phyloP scores from a whole-genome alignment of 352 stramenopile genomes.

The Phytophthora uliginosa region DNA sequence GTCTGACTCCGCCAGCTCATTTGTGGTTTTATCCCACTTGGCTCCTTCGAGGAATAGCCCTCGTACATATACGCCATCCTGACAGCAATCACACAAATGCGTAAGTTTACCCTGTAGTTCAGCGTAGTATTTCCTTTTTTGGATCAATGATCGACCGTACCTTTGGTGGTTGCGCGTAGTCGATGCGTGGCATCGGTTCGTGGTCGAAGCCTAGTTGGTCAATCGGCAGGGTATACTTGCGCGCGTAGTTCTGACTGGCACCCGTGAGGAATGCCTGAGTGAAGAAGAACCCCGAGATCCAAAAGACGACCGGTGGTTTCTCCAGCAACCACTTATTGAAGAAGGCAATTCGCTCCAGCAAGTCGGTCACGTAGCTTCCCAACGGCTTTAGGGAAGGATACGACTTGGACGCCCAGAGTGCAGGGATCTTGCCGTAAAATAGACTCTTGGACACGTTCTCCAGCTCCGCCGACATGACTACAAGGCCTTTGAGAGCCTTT shows the following conservation, averaged over 20 bases:
- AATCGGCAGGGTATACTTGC: slow-evolving; percentile 94
- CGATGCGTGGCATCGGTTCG: slow-evolving; percentile 80
- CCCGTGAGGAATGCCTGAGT: slow-evolving; percentile 97
- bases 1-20: slow-evolving; percentile 81
- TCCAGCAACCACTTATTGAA: slow-evolving; percentile 93
- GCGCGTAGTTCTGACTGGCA: slow-evolving; percentile 95
- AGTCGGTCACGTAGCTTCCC: slow-evolving; percentile 91
- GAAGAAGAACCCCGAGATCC: slow-evolving; percentile 97
- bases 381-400: slow-evolving; percentile 96
- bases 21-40: slow-evolving; percentile 83
- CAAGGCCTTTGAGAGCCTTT: slow-evolving; percentile 93
- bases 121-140: not conserved
- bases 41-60: slow-evolving; percentile 93
- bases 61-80: slow-evolving; percentile 91
- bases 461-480: slow-evolving; percentile 95
- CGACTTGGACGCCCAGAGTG: slow-evolving; percentile 90
- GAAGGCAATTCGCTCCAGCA: slow-evolving; percentile 93
- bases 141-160: slow-evolving; percentile 30
- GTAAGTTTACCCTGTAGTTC: slow-evolving; percentile 6
- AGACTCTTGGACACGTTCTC: slow-evolving; percentile 94
- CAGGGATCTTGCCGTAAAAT: slow-evolving; percentile 94
- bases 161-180: slow-evolving; percentile 80
- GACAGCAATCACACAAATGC: slow-evolving; percentile 13
- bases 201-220: slow-evolving; percentile 88
- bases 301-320: slow-evolving; percentile 92